A percentile compares a stretch with the other conserved stretches of the same genome.
These are phyloP conservation scores for Macrocystidia cucumis DNA, from an alignment of 1,284 basidiomycete genomes.

Conservation along the genomic window DNA sequence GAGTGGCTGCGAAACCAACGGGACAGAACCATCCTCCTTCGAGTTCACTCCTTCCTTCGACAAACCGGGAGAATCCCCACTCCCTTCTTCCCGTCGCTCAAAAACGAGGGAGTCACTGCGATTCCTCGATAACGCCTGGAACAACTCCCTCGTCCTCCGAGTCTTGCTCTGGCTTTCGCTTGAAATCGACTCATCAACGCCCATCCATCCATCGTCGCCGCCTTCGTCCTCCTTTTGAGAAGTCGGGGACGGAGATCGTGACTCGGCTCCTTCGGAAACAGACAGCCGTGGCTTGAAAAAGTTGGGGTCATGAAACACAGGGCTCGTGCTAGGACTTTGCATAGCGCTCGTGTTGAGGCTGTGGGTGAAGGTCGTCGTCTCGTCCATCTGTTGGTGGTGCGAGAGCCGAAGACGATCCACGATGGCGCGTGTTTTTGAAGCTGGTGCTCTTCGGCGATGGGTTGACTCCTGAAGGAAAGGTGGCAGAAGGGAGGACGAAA, in stretches of 20 bases:
- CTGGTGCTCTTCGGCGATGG: conserved; percentile 23
- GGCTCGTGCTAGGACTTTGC: conserved; percentile 22
- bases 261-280: conserved; percentile 26
- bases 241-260: conserved; percentile 18
- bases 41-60: conserved; percentile 11
- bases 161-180: conserved; percentile 17
- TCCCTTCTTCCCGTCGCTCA: conserved; percentile 14
- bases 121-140: conserved; percentile 28
- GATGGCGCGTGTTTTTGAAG: conserved; percentile 38
- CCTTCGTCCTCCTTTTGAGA: conserved; percentile 23
- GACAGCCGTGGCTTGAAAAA: conserved; percentile 20
- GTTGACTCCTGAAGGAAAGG: conserved; percentile 30
- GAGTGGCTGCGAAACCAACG: conserved; percentile 11
- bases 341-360: conserved; percentile 16
- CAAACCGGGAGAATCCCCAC: conserved; percentile 9
- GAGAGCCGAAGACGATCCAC: conserved; percentile 33
- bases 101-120: conserved; percentile 28
- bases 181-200: conserved; percentile 16
- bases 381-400: conserved; percentile 8
- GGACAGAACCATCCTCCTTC: conserved; percentile 11
- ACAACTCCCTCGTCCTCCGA: conserved; percentile 28
- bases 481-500: conserved; percentile 23
- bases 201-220: conserved; percentile 36
- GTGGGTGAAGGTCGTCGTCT: not conserved
- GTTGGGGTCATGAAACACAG: conserved; percentile 19